These are phyloP conservation scores for Boeremia exigua DNA, from an alignment of 2,329 filamentous ascomycete genomes.

Conservation along the genomic window DNA sequence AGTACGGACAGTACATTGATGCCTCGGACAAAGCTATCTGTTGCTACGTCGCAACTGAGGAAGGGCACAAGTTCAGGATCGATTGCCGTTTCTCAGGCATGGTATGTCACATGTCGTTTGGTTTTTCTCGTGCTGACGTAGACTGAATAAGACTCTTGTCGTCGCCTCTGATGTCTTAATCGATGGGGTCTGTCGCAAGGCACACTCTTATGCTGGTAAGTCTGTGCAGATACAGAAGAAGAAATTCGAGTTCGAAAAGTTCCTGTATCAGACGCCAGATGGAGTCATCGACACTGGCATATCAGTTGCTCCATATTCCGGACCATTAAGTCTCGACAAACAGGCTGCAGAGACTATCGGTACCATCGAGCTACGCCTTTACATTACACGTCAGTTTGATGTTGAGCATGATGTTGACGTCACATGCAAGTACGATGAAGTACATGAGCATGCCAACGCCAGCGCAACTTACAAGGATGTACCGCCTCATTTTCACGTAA, in stretches of 20 bases:
- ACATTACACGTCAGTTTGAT: constrained; percentile 28
- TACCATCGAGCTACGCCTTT: constrained; percentile 42
- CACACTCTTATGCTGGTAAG: constrained; percentile 13
- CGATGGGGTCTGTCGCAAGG: constrained; percentile 46
- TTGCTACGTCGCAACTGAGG: constrained; percentile 47
- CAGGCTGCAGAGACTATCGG: constrained; percentile 31
- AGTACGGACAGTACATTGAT: constrained; percentile 43
- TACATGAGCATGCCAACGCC: not conserved
- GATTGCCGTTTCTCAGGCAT: constrained; percentile 41
- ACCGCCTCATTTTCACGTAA: constrained; percentile 30
- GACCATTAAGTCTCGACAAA: constrained; percentile 2
- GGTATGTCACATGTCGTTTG: constrained; percentile 19
- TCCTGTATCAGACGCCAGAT: constrained; percentile 23
- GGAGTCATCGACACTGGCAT: constrained; percentile 84
- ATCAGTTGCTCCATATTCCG: constrained; percentile 84
- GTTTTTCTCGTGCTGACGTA: not conserved
- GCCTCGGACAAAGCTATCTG: constrained; percentile 34
- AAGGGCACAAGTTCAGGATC: constrained; percentile 42
- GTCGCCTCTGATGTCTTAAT: constrained; percentile 45
- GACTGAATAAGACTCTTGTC: constrained; percentile 22
- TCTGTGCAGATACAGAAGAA: constrained; percentile 22
- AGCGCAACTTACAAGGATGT: constrained; percentile 23
- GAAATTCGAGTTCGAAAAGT: constrained; percentile 28
- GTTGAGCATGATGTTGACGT: constrained; percentile 20
- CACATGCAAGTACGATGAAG: constrained; percentile 20